Evolutionary conservation across 345 rosid species (phyloP).

Genomic region (Gossypium australe): DNA sequence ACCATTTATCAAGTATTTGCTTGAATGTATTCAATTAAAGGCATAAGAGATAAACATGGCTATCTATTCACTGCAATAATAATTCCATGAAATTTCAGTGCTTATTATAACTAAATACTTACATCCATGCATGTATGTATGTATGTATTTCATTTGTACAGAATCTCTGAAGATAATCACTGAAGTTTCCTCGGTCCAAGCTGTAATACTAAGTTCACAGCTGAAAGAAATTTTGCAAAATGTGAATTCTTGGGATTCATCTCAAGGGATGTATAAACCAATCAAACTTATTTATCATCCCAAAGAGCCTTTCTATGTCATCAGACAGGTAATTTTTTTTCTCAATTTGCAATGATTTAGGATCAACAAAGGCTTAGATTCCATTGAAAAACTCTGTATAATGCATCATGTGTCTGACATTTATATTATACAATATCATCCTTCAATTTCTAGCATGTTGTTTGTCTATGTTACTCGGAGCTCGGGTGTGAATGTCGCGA

Average conservation of each 20-base stretch:
- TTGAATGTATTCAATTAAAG: background rate
- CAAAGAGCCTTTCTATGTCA: slow-evolving; percentile 69
- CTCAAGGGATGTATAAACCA: slow-evolving; percentile 43
- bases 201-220: slow-evolving; percentile 60
- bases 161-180: slow-evolving; percentile 55
- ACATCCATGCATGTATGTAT: too few species aligned
- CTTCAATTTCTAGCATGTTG: background rate
- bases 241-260: slow-evolving; percentile 35
- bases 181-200: slow-evolving; percentile 63
- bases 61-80: slow-evolving; percentile 5
- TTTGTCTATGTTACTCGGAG: background rate
- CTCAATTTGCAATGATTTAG: background rate
- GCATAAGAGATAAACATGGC: background rate
- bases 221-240: slow-evolving; percentile 64
- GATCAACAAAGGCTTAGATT: too few species aligned
- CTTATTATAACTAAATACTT: too few species aligned
- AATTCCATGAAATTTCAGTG: too few species aligned
- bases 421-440: too few species aligned
- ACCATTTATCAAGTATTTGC: background rate
- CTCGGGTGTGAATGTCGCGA: background rate
- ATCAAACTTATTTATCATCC: slow-evolving; percentile 68
- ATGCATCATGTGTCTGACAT: too few species aligned
- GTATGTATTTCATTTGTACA: too few species aligned
- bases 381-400: too few species aligned
- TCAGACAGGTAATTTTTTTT: slow-evolving; percentile 52